These are phyloP conservation scores for peach (Prunus persica) DNA, from an alignment of 306 rosid species.

Conservation along the genomic window DNA sequence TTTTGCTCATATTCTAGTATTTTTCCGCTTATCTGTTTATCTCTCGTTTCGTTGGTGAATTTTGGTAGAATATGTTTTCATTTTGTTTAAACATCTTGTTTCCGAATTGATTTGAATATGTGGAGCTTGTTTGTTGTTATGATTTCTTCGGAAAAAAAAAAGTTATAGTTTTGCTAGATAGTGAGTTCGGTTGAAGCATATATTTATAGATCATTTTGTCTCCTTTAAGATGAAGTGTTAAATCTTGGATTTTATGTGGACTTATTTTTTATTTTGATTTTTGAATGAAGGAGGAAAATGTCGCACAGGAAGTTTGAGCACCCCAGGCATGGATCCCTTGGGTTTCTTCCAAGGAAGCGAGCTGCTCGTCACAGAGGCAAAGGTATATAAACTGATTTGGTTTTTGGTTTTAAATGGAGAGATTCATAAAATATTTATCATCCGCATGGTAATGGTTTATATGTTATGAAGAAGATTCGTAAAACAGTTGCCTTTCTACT, in stretches of 20 bases:
- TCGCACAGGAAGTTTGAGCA: constrained; percentile 94
- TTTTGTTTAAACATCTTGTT: not conserved
- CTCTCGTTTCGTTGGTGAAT: not conserved
- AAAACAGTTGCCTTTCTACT: not conserved
- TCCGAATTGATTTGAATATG: not conserved
- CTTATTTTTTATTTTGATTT: not conserved
- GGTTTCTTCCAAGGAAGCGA: constrained; percentile 84
- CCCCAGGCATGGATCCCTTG: constrained; percentile 85
- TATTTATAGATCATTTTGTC: not conserved
- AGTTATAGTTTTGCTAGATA: not conserved
- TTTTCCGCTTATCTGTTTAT: not conserved
- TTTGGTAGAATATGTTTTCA: not conserved
- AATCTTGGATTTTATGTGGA: not conserved
- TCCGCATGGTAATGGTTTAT: not conserved
- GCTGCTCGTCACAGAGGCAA: constrained; percentile 84
- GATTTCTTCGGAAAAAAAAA: not conserved
- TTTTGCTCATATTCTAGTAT: not conserved
- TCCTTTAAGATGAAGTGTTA: not conserved
- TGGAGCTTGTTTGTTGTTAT: not conserved
- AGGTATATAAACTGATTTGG: constrained; percentile 31
- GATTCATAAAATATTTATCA: not conserved
- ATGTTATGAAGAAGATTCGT: not conserved
- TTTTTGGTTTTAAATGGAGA: not conserved
- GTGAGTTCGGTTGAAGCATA: not conserved
- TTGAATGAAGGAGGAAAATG: constrained; percentile 40